phyloP scores from a whole-genome alignment of 305 asterid species.

The Fraxinus angustifolia region DNA sequence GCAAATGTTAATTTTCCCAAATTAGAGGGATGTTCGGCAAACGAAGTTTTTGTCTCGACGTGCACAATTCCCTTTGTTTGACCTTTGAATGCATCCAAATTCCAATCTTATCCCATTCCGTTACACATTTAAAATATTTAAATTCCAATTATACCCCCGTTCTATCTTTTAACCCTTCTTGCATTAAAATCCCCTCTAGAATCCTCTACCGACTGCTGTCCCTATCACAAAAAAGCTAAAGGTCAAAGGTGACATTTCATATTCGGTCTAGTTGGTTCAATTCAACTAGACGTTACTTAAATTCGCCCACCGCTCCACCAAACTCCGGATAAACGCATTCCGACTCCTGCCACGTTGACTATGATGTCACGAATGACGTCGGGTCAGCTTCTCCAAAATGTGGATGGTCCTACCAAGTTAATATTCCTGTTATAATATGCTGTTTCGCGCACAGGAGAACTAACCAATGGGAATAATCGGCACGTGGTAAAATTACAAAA shows the following conservation, averaged over 20 bases:
- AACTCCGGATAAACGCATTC: neutral
- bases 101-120: neutral
- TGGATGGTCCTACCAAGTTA: neutral
- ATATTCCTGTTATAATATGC: neutral
- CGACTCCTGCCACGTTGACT: constrained; percentile 17
- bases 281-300: constrained; percentile 3
- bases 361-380: constrained; percentile 27
- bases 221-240: neutral
- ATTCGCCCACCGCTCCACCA: neutral
- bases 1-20: neutral
- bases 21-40: neutral
- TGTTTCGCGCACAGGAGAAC: neutral
- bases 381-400: constrained; percentile 15
- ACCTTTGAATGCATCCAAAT: constrained; percentile 6
- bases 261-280: neutral
- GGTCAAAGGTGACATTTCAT: constrained; percentile 8
- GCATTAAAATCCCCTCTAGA: neutral
- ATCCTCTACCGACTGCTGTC: neutral
- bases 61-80: neutral
- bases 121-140: neutral
- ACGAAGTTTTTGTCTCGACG: neutral
- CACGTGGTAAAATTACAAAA: neutral
- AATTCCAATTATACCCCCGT: neutral
- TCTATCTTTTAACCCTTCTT: neutral
- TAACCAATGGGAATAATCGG: neutral